phyloP scores from a whole-genome alignment of 2,329 filamentous ascomycete species.

The Fusarium aywerte region DNA sequence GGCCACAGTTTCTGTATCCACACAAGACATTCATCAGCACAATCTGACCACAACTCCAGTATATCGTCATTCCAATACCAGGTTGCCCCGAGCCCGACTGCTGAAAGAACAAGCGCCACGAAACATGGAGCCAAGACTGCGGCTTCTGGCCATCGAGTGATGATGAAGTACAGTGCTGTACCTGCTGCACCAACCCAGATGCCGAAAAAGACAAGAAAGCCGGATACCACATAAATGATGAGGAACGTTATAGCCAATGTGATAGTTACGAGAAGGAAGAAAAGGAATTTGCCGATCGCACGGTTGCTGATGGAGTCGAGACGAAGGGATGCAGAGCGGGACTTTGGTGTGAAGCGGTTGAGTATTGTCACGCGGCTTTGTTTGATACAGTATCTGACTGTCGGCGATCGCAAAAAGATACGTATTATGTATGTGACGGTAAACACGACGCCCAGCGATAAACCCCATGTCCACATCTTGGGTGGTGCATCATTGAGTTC shows the following conservation, averaged over 20 bases:
- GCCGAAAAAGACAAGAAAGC: slow-evolving; percentile 27
- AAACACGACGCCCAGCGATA: slow-evolving; percentile 39
- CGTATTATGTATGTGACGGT: slow-evolving; percentile 44
- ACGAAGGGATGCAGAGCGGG: slow-evolving; percentile 35
- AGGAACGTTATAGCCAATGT: not conserved
- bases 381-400: slow-evolving; percentile 34
- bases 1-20: not conserved
- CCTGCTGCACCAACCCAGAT: slow-evolving; percentile 36
- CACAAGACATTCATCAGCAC: not conserved
- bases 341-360: slow-evolving; percentile 42
- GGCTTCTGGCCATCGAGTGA: slow-evolving; percentile 45
- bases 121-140: slow-evolving; percentile 45
- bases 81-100: slow-evolving; percentile 3
- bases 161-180: slow-evolving; percentile 44
- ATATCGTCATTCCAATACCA: slow-evolving; percentile 20
- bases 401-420: slow-evolving; percentile 36
- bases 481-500: slow-evolving; percentile 44
- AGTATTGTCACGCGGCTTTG: slow-evolving; percentile 42
- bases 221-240: fast-evolving
- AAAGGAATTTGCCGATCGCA: slow-evolving; percentile 40
- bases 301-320: slow-evolving; percentile 46
- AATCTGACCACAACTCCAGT: not conserved
- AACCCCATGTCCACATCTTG: slow-evolving; percentile 46
- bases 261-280: not conserved
- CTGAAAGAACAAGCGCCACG: slow-evolving; percentile 26